phyloP scores from a whole-genome alignment of 2,329 filamentous ascomycete genomes.

The Sporothrix humicola region DNA sequence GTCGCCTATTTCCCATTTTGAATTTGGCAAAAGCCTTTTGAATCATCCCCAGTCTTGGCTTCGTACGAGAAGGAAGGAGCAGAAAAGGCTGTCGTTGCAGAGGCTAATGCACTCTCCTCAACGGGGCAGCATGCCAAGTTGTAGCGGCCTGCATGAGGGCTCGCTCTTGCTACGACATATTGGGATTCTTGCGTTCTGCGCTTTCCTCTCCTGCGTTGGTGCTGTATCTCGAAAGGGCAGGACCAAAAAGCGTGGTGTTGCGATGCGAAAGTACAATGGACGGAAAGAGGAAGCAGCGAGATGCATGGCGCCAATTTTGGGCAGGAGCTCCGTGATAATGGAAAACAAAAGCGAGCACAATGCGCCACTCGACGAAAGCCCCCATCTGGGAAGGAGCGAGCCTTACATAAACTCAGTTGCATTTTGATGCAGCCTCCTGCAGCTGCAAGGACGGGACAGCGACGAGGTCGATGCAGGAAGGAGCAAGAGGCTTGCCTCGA shows the following conservation, averaged over 20 bases:
- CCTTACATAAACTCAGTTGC: neutral
- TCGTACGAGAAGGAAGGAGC: neutral
- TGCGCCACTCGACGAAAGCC: neutral
- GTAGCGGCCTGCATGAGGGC: neutral
- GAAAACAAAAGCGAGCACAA: neutral
- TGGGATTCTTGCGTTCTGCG: neutral
- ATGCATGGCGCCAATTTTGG: slow-evolving; percentile 17
- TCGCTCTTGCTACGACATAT: neutral
- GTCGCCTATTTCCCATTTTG: neutral
- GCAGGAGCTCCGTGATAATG: neutral
- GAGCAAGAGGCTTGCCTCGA: neutral
- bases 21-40: neutral
- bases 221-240: slow-evolving; percentile 14
- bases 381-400: slow-evolving; percentile 2
- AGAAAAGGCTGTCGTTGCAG: neutral
- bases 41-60: slow-evolving; percentile 12
- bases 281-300: slow-evolving; percentile 5
- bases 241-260: neutral
- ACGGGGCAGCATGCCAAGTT: neutral
- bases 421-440: slow-evolving; percentile 7
- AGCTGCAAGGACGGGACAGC: neutral
- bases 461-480: neutral
- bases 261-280: neutral
- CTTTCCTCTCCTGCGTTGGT: slow-evolving; percentile 15
- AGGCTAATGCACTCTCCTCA: slow-evolving; percentile 22